Base-by-base conservation (phyloP, 108 stramenopile species). In the Fistulifera pelliculosa region DNA sequence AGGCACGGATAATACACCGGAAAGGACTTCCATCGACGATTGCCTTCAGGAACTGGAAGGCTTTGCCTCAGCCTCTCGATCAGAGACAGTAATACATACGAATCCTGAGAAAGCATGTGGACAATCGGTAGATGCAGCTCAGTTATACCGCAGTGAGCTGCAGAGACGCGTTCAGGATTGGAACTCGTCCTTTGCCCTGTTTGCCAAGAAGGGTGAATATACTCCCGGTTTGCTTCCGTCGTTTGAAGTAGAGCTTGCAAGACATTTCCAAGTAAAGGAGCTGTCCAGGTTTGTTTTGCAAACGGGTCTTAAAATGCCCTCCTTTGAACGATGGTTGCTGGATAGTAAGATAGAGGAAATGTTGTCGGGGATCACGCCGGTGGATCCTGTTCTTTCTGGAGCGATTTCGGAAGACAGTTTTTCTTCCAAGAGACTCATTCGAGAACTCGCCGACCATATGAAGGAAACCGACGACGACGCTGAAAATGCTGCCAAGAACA, bases 311-410 rank as follows among this genome's bases (percentile, higher is more conserved):
- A 71, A 81, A 16, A 87, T 87, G 82, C 82, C 86, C 8, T 41
- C 67, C 0, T 87, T 87, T 62, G 86, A 87, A 54, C 52, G 86
- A 38, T 87, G 82, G 82, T 41, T 83, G 15, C 13, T 87, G n/a
- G 86, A 87, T 56, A 65, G 80, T 0, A 81, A 72, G 40, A 40
- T 79, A 16, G 86, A 87, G 57, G 57, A 71, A 63, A 40, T 50
- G 60, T 47, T 45, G 14, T 58, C 55, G 28, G 13, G 23, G 58
- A 27, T 58, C 39, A 56, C 44, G 19, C 49, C 23, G 11, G 28
- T 31, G 2, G 81, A 82, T 70, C 65, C 73, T 6, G 62, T 86
- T 15, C 41, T 76, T 8, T 73, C 75, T 15, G 38, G 52, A 10
- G 43, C 31, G 8, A 40, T 65, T 10, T 40, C 38, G n/a, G 42